These are phyloP conservation scores for Panaeolus cyanescens DNA, from an alignment of 768 basidiomycete genomes.

Conservation along the genomic window DNA sequence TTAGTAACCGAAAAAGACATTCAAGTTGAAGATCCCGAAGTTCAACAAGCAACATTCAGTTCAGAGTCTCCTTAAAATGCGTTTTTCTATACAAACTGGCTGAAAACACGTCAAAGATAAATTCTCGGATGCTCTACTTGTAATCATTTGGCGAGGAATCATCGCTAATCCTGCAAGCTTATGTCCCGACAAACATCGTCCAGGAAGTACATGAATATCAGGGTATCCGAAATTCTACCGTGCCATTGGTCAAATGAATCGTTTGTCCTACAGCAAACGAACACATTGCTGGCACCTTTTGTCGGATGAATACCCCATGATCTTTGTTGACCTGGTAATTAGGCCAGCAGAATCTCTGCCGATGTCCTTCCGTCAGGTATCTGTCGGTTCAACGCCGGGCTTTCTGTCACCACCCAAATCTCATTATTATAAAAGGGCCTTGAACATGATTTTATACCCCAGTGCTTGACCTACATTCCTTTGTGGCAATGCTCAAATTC, in stretches of 20 bases:
- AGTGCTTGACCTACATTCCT: slow-evolving; percentile 11
- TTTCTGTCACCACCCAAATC: slow-evolving; percentile 10
- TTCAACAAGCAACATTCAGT: too few relatives aligned
- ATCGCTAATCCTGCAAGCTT: background rate
- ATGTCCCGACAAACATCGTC: background rate
- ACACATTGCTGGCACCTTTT: slow-evolving; percentile 4
- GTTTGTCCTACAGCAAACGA: background rate
- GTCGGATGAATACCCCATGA: slow-evolving; percentile 31
- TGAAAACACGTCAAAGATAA: background rate
- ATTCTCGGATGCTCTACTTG: background rate
- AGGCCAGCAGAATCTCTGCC: slow-evolving; percentile 16
- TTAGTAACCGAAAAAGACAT: too few relatives aligned
- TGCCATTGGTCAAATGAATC: background rate
- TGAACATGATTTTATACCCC: background rate
- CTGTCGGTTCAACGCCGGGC: slow-evolving; percentile 39
- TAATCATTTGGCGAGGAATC: background rate
- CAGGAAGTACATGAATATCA: background rate
- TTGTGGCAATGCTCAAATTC: slow-evolving; percentile 45
- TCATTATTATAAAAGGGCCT: slow-evolving; percentile 20
- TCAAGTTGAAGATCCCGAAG: too few relatives aligned
- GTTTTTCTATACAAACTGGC: too few relatives aligned
- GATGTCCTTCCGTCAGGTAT: slow-evolving; percentile 27
- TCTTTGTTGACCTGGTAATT: slow-evolving; percentile 20
- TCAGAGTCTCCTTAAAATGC: too few relatives aligned
- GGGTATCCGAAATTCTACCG: slow-evolving; percentile 20